A percentile compares a stretch with the other conserved stretches of the same genome.
phyloP scores from a whole-genome alignment of 805 yeast species.

The Saturnispora ahearnii region DNA sequence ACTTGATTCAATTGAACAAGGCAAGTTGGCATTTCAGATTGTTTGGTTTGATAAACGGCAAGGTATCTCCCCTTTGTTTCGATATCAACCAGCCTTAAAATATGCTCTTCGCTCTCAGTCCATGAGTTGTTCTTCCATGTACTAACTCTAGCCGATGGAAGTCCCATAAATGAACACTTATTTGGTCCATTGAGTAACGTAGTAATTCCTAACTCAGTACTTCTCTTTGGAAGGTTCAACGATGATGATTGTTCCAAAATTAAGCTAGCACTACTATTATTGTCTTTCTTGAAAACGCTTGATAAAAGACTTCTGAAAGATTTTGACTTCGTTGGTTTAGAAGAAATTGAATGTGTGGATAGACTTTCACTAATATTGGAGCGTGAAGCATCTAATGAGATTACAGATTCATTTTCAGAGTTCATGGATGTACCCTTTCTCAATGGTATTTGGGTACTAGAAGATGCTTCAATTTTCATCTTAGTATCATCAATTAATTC shows the following conservation, averaged over 20 bases:
- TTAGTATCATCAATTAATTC: background rate
- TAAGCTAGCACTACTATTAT: slow-evolving; percentile 3
- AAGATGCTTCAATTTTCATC: background rate
- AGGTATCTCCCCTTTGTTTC: background rate
- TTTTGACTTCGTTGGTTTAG: slow-evolving; percentile 14
- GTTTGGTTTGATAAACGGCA: background rate
- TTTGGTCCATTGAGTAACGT: background rate
- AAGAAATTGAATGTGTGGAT: background rate
- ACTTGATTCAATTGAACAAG: slow-evolving; percentile 3
- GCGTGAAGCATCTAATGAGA: background rate
- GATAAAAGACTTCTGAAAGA: slow-evolving; percentile 23
- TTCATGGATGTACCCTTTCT: background rate
- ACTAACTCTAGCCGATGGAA: slow-evolving; percentile 20
- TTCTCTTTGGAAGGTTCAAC: background rate
- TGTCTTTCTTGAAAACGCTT: slow-evolving; percentile 1
- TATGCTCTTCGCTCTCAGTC: slow-evolving; percentile 13
- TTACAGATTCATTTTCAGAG: background rate
- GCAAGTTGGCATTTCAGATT: background rate
- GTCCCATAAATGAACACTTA: background rate
- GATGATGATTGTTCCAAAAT: slow-evolving; percentile 5
- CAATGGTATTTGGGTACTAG: background rate
- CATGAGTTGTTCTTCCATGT: slow-evolving; percentile 24
- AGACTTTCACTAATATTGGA: background rate
- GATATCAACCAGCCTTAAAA: background rate
- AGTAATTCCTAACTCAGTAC: background rate